Base-by-base conservation (phyloP, 2,329 filamentous ascomycete genomes). In the Penicillium verrucosum region DNA sequence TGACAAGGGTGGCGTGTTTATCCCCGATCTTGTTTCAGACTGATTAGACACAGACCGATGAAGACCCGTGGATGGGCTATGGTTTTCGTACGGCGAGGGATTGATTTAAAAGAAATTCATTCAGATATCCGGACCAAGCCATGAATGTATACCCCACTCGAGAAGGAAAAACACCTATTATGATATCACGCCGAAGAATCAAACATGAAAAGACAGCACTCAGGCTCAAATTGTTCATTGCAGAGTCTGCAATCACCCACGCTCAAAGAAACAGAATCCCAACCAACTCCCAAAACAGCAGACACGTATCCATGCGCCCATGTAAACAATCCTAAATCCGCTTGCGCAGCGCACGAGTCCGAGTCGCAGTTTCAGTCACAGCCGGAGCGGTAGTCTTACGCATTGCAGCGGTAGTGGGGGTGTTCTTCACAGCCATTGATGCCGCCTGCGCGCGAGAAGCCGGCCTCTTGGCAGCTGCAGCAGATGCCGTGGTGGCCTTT, bases 271-370 rank as follows among this genome's bases (percentile, higher is more conserved):
- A 44, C 34, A 44, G 12, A 47, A 42, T 11, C 34, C 23, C 43
- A 37, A n/a, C 23, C 16, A 57, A 55, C 51, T 49, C 54, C 54
- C 45, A 51, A 41, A 16, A 55, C 23, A 27, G 14, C 29, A 43
- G 2, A 37, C 21, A 45, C 4, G 6, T 27, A 8, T 40, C 21
- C 23, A 12, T 45, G 36, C 9, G 21, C 8, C 37, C 34, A 37
- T 21, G 10, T 45, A 34, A n/a, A 14, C 12, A 18, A 6, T 51
- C 2, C 60, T 70, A 76, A 25, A 66, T 70, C 18, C 75, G 70
- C 61, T 76, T 78, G 44, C 77, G 74, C 57, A 79, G 62, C 12
- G 74, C 71, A 49, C 77, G 69, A 32, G 72, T 72, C 21, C 72
- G 60, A 32, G 71, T 60, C 8, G 71, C 59, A 30, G 68, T 63